Evolutionary conservation across 2,329 filamentous ascomycete genomes (phyloP), one percentile per base, ranked within the genome.

Genomic region (Cryphonectria parasitica): DNA sequence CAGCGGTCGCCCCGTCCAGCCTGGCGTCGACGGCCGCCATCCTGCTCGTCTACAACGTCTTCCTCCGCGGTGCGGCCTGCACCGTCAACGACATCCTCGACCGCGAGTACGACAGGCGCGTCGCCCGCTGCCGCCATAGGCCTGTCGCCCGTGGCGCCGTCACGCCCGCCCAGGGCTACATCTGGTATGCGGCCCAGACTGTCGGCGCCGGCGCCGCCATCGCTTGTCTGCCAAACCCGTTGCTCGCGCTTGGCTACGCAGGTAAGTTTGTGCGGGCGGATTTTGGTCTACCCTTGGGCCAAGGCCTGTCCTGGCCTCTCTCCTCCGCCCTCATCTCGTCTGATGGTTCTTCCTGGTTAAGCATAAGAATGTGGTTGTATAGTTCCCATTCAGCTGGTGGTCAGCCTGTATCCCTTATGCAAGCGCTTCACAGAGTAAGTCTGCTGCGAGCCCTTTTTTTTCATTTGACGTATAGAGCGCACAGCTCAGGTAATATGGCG

Each of bases 21-120:
- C 64, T 69, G 11, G 56, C 66, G 2, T n/a, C n/a, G 4, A 39
- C 74, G 2, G 72, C 69, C 2, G 71, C 62, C 5, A 39, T 73
- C 17, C 68, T 76, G 2, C 62, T 76, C 1, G 73, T 74, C 7
- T 75, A 74, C 67, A 69, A 69, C 41, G 54, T 85, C 71, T 80
- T 85, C 66, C 82, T 85, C 79, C 80, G 84, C 62, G 83, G 83
- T 36, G 81, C 82, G 31, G 80, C 83, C 8, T 86, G 85, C 74
- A 81, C 84, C 2, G 84, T 85, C 74, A 86, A 87, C 73, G 85
- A 86, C 71, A 78, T 83, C 36, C 83, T 84, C 79, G 85, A 87
- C 72, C 80, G 81, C 60, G 83, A 85, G 68, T 74, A 86, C 56
- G 85, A 87, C 72, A 82, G 83, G 17, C 78, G 82, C 72, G 84